These are phyloP conservation scores for Arachis stenosperma DNA, from an alignment of 306 rosid genomes.

Conservation along the genomic window DNA sequence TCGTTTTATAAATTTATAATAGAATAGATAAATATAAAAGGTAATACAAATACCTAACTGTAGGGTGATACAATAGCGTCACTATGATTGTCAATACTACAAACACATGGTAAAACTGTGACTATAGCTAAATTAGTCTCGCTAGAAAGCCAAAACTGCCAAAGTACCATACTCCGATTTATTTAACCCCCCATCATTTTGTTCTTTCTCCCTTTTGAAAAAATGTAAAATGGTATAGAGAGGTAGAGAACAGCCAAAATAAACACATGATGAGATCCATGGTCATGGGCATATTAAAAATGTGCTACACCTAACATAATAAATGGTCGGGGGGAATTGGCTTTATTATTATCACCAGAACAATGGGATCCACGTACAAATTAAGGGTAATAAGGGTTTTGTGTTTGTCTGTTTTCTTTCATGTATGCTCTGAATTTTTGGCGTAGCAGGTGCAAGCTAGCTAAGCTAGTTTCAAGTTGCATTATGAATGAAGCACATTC, in stretches of 20 bases:
- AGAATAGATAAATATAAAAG: too few relatives aligned
- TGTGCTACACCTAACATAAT: slow-evolving; percentile 40
- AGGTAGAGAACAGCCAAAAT: background rate
- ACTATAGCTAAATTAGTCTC: too few relatives aligned
- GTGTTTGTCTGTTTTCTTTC: too few relatives aligned
- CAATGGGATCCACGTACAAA: slow-evolving; percentile 8
- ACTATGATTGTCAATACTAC: too few relatives aligned
- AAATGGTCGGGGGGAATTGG: slow-evolving; percentile 8
- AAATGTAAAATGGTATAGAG: background rate
- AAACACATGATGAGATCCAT: background rate
- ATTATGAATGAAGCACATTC: slow-evolving; percentile 5
- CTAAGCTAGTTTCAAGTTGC: background rate
- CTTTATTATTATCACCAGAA: background rate
- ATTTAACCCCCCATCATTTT: background rate
- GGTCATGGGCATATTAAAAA: slow-evolving; percentile 17
- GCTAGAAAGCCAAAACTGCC: too few relatives aligned
- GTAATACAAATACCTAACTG: too few relatives aligned
- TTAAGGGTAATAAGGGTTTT: background rate
- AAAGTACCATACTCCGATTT: background rate
- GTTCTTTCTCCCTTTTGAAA: background rate
- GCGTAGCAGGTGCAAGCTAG: background rate
- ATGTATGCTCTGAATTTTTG: background rate
- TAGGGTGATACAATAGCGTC: too few relatives aligned
- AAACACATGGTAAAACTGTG: too few relatives aligned
- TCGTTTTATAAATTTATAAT: too few relatives aligned